A percentile compares a stretch with the other conserved stretches of the same genome.
Conservation (phyloP, 805 yeast genomes). For the Candida awuae region DNA sequence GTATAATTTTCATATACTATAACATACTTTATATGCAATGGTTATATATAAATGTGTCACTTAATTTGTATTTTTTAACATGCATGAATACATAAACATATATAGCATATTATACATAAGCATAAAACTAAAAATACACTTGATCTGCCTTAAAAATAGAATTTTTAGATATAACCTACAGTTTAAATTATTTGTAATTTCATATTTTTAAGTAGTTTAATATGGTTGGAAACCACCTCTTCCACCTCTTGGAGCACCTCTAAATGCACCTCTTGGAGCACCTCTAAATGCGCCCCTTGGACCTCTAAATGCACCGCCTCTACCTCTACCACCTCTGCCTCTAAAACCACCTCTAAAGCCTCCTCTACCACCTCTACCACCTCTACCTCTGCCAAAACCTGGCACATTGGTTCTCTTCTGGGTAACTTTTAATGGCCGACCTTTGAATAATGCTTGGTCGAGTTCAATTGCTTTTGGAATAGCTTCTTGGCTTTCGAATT, state of each 20-base stretch:
- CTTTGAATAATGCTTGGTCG: constrained; percentile 59
- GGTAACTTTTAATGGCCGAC: constrained; percentile 62
- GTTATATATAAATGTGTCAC: too few relatives aligned
- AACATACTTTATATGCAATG: too few relatives aligned
- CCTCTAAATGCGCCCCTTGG: constrained; percentile 25
- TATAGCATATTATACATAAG: too few relatives aligned
- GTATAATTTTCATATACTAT: too few relatives aligned
- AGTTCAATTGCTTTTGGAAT: constrained; percentile 56
- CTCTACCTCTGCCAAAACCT: constrained; percentile 44
- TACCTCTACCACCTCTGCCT: constrained; percentile 16
- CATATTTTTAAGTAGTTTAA: too few relatives aligned
- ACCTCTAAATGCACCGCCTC: constrained; percentile 39
- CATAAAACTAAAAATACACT: too few relatives aligned
- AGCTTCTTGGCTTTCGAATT: constrained; percentile 60
- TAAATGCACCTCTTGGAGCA: constrained; percentile 11
- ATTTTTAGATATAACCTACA: too few relatives aligned
- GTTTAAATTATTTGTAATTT: too few relatives aligned
- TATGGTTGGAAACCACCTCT: constrained; percentile 27
- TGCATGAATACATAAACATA: too few relatives aligned
- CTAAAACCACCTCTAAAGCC: constrained; percentile 20
- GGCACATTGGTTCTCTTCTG: constrained; percentile 81
- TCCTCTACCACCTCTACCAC: constrained; percentile 31
- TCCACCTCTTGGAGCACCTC: constrained; percentile 15
- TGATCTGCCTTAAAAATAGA: too few relatives aligned
- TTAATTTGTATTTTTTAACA: too few relatives aligned